Evolutionary conservation across 495 filamentous ascomycete species (phyloP).

Genomic region (Neurospora sp.): DNA sequence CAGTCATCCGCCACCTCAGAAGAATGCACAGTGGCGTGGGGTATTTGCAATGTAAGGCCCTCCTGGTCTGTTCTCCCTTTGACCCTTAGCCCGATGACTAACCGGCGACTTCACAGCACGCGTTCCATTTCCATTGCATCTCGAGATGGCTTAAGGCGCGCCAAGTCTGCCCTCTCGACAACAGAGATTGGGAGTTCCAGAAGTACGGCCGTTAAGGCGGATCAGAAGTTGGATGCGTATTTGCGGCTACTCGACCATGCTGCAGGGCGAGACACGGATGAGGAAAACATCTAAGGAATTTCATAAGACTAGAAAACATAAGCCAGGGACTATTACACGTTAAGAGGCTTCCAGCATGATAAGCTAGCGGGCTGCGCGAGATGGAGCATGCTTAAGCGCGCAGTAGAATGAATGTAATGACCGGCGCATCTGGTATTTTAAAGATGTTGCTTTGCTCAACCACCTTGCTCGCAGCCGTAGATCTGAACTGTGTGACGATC

Average conservation of each 20-base stretch:
- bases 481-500: neutral
- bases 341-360: neutral
- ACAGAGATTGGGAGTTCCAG: conserved; percentile 99
- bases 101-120: conserved; percentile 54
- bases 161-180: conserved; percentile 95
- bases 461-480: neutral
- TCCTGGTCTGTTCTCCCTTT: neutral
- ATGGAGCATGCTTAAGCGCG: neutral
- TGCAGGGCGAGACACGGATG: neutral
- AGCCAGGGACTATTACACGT: neutral
- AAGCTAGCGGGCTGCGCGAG: neutral
- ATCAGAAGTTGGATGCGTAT: neutral
- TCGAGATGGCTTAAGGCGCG: conserved; percentile 99
- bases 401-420: neutral
- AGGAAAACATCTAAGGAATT: neutral
- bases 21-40: conserved; percentile 98
- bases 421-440: neutral
- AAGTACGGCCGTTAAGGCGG: conserved; percentile 68
- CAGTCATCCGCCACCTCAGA: conserved; percentile 95
- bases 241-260: neutral
- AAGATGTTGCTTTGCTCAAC: neutral
- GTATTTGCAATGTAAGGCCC: conserved; percentile 86
- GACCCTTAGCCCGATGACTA: conserved; percentile 1
- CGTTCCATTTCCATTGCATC: conserved; percentile 99
- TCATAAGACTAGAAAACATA: neutral